Evolutionary conservation across 768 basidiomycete genomes (phyloP), one percentile per base, ranked within the genome.

Genomic region (Collybiopsis luxurians): DNA sequence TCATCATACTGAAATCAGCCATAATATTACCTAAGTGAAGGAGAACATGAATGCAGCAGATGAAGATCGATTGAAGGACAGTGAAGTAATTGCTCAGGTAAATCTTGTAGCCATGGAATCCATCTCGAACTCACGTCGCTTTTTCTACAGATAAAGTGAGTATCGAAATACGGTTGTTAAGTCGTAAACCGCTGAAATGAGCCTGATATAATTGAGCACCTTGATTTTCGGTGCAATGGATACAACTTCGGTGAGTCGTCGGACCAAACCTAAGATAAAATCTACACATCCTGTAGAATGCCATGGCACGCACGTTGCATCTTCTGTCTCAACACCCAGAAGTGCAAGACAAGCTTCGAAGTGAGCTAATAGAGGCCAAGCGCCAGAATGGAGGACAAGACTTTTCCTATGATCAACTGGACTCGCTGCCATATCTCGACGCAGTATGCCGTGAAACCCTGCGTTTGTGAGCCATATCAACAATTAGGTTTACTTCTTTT

Each of bases 161-260:
- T 17, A n/a, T n/a, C n/a, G n/a, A n/a, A 27, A 13, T 23, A 31
- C 23, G 23, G 27, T 62, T 39, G 58, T 50, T 49, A 53, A 40
- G 50, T 47, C 30, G n/a, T n/a, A n/a, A n/a, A n/a, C 31, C 31
- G 13, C 31, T 34, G 31, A 13, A 6, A 53, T 38, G 56, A 57
- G 31, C 31, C 50, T 36, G 51, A 39, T 4, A n/a, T 12, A 13
- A 56, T 15, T 11, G 28, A 76, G 75, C 10, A 67, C 71, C 0
- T 60, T 79, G 5, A 69, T 72, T 15, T 72, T 76, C 49, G 75
- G 75, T 0, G 76, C 69, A 1, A 73, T 70, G 54, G 78, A 79
- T 57, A 79, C 76, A 1, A 78, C 75, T 0, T 74, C 77, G 1
- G 31, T 51, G 17, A 12, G n/a, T 47, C 6, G 7, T 30, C 5